Evolutionary conservation across 2,329 filamentous ascomycete genomes (phyloP), one percentile per base, ranked within the genome.

Genomic region (Trichoderma sp.): DNA sequence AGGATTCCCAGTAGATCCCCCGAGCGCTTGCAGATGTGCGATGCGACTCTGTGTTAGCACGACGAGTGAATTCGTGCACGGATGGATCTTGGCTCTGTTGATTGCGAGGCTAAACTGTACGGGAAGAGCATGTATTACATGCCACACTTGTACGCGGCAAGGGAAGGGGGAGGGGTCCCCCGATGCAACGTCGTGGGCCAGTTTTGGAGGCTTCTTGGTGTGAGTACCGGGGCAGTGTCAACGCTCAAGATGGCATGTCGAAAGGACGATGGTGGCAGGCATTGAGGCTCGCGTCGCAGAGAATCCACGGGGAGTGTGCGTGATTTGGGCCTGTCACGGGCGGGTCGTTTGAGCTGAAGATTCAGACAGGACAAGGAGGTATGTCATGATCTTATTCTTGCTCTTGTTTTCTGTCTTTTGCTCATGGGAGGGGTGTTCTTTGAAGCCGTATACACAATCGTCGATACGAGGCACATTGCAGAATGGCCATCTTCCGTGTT

Each of bases 21-120:
- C 29, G 29, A 72, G 38, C 41, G 60, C 60, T 72, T 72, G 69
- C 60, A 72, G 69, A 72, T 72, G 69, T 53, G 29, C 41, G 59
- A 72, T 72, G 69, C 29, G 9, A 64, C 59, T 38, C 59, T 72
- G 59, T 21, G 31, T 63, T 35, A 33, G 16, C 59, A 62, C 53
- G 60, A 31, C 53, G 53, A 62, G 50, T 31, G 50, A 69, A 41
- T 59, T 59, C 66, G 35, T 69, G 50, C 66, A 59, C 45, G 18
- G 60, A 71, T 62, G 67, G 33, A 71, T 71, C 50, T 62, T 59
- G 67, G 29, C 24, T 62, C 31, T 69, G 38, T 16, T 53, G 8
- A 21, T 21, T 56, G n/a, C n/a, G 50, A 56, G 50, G 50, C 50
- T 56, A 56, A 53, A 45, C 50, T 24, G 50, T 24, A 56, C 21